Conservation (phyloP, 768 basidiomycete species). For the Grammothele lineata region DNA sequence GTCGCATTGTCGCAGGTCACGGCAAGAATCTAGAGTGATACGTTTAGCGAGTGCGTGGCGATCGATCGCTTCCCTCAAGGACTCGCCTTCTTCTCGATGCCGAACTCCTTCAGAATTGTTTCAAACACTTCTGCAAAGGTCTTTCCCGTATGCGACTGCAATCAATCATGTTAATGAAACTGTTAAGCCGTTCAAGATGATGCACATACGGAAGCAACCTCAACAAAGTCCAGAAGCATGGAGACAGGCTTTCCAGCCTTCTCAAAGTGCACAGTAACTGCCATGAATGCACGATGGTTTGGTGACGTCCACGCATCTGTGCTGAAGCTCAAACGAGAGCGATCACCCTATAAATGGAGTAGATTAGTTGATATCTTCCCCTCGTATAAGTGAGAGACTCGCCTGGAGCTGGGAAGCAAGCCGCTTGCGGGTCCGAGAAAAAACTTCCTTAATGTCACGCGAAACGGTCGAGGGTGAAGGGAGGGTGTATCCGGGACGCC, state of each 20-base stretch:
- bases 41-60: no score
- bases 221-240: slow-evolving; percentile 34
- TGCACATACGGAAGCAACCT: slow-evolving; percentile 26
- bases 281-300: slow-evolving; percentile 31
- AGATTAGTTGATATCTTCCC: no score
- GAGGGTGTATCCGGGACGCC: no score
- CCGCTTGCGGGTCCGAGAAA: no score
- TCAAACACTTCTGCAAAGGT: slow-evolving; percentile 33
- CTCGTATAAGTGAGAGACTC: no score
- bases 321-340: slow-evolving; percentile 27
- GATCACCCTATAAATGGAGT: slow-evolving; percentile 13
- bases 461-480: no score
- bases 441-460: no score
- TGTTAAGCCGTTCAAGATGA: no score
- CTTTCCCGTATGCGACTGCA: slow-evolving; percentile 30
- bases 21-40: slow-evolving; percentile 13
- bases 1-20: slow-evolving; percentile 17
- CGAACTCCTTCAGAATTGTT: slow-evolving; percentile 31
- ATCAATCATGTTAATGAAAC: background rate
- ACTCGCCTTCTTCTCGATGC: slow-evolving; percentile 31
- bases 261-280: slow-evolving; percentile 31
- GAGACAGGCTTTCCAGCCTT: slow-evolving; percentile 23
- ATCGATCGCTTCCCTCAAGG: no score
- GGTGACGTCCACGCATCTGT: slow-evolving; percentile 37
- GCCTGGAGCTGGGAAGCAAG: no score